A percentile compares a stretch with the other conserved stretches of the same genome.
Conservation (phyloP, 2,329 filamentous ascomycete genomes). For the Ophiosphaerella herpotricha region DNA sequence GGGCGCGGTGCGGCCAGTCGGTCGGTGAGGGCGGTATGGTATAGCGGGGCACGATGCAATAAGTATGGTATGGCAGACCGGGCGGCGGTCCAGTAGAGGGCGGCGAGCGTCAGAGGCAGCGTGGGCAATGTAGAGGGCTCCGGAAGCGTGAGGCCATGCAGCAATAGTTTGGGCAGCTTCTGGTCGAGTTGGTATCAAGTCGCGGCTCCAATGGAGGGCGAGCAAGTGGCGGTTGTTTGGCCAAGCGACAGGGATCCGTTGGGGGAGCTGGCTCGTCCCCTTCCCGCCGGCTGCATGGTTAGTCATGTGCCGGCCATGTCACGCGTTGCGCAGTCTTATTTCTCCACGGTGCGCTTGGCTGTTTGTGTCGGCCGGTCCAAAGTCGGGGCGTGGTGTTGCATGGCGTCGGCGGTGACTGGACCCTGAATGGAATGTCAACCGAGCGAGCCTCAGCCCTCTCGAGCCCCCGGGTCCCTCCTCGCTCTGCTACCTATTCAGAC, state of each 20-base stretch:
- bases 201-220: constrained; percentile 29
- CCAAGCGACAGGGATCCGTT: constrained; percentile 27
- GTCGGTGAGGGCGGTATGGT: neutral
- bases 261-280: constrained; percentile 18
- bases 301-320: neutral
- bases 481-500: neutral
- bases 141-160: constrained; percentile 10
- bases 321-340: neutral
- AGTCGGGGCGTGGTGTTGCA: too few species aligned
- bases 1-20: neutral
- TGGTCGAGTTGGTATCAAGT: constrained; percentile 23
- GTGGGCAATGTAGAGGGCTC: constrained; percentile 3
- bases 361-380: too few species aligned
- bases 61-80: constrained; percentile 16
- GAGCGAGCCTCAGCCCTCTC: too few species aligned
- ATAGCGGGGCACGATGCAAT: constrained; percentile 21
- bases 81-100: constrained; percentile 2
- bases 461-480: neutral
- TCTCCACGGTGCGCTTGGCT: too few species aligned
- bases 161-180: constrained; percentile 4
- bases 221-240: constrained; percentile 29
- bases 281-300: constrained; percentile 18
- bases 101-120: neutral
- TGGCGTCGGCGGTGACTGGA: too few species aligned
- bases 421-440: too few species aligned